A percentile compares a stretch with the other conserved stretches of the same genome.
Conservation (phyloP, 2,329 filamentous ascomycete genomes). For the Thielaviopsis euricoi region DNA sequence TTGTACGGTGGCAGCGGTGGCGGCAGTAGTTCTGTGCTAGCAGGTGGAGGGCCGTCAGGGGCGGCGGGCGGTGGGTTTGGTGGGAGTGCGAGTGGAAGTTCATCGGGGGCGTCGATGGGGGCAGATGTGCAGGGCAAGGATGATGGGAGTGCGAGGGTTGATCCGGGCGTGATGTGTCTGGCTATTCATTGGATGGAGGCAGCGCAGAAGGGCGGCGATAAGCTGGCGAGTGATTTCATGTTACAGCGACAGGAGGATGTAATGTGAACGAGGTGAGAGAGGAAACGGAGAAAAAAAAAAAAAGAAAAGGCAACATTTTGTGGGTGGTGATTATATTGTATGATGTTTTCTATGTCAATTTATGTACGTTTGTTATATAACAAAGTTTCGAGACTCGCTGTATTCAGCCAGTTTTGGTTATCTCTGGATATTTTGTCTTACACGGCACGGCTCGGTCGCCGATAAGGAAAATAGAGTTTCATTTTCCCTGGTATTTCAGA, state of each 20-base stretch:
- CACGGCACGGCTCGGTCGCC: too few species aligned
- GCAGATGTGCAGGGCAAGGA: background rate
- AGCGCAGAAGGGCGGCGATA: conserved; percentile 71
- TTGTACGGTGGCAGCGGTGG: conserved; percentile 32
- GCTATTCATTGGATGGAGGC: conserved; percentile 96
- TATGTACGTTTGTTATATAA: too few species aligned
- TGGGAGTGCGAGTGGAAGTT: background rate
- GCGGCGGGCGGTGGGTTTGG: conserved; percentile 13
- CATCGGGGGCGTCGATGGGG: background rate
- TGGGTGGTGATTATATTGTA: background rate
- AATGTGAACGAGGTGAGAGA: background rate
- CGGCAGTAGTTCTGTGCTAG: conserved; percentile 15
- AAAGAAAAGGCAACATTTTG: background rate
- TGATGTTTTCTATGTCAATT: background rate
- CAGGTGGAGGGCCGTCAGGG: conserved; percentile 13
- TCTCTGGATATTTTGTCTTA: too few species aligned
- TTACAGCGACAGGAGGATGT: conserved; percentile 36
- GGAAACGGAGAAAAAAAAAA: too few species aligned
- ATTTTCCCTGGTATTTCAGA: too few species aligned
- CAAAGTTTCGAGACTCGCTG: too few species aligned
- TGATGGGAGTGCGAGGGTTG: conserved; percentile 19
- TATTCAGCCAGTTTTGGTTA: too few species aligned
- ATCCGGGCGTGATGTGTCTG: conserved; percentile 80
- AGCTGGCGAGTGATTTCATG: conserved; percentile 67
- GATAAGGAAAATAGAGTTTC: too few species aligned